phyloP scores from a whole-genome alignment of 805 yeast genomes.

The Zygosaccharomyces siamensis region DNA sequence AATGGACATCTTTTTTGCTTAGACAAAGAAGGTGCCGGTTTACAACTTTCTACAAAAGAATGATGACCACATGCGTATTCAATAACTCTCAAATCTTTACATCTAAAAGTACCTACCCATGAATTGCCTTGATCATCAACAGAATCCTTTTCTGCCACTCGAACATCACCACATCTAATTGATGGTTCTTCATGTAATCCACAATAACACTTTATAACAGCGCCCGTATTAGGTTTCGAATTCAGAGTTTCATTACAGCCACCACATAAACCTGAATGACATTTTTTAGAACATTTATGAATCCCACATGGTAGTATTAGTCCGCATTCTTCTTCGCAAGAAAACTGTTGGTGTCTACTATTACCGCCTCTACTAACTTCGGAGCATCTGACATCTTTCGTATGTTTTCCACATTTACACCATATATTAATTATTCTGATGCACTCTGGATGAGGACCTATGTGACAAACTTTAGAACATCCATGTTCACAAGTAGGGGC shows the following conservation, averaged over 20 bases:
- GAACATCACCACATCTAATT: constrained; percentile 40
- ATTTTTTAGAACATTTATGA: constrained; percentile 56
- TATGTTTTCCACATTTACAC: constrained; percentile 70
- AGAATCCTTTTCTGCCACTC: constrained; percentile 36
- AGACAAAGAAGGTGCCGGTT: constrained; percentile 28
- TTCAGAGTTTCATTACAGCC: constrained; percentile 48
- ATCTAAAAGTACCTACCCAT: constrained; percentile 52
- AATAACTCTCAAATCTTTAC: constrained; percentile 42
- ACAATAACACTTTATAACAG: constrained; percentile 63
- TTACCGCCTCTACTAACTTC: constrained; percentile 50
- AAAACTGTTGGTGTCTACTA: constrained; percentile 36
- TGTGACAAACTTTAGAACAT: constrained; percentile 75
- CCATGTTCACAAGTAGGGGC: constrained; percentile 64
- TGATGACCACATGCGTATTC: constrained; percentile 57
- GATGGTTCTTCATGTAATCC: constrained; percentile 48
- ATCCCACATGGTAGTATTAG: constrained; percentile 64
- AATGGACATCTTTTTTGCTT: constrained; percentile 48
- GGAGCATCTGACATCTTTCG: constrained; percentile 66
- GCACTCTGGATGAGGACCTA: constrained; percentile 83
- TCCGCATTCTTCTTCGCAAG: constrained; percentile 58
- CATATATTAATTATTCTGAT: constrained; percentile 63
- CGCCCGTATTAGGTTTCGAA: constrained; percentile 8
- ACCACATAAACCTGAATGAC: constrained; percentile 86
- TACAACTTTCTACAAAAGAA: constrained; percentile 51
- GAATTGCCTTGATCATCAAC: constrained; percentile 26